These are phyloP conservation scores for Colletotrichum tamarilloi DNA, from an alignment of 2,329 filamentous ascomycete species.

Conservation along the genomic window DNA sequence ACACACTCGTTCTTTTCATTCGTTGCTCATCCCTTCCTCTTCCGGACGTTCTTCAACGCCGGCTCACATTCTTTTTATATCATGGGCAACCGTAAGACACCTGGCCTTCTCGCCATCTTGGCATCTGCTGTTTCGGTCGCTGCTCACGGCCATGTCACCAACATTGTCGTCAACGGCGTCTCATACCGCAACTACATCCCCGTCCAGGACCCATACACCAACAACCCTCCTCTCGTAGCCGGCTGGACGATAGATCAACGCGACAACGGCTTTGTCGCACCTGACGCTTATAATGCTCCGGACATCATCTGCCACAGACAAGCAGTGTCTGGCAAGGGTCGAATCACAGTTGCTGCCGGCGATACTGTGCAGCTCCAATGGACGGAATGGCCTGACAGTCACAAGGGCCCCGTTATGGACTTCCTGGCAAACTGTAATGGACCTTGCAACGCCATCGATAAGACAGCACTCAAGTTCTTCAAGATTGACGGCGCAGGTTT, in stretches of 20 bases:
- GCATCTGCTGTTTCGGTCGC: conserved; percentile 41
- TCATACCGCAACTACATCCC: conserved; percentile 55
- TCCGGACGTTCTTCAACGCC: not conserved
- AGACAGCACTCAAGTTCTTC: conserved; percentile 56
- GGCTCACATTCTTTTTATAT: conserved; percentile 3
- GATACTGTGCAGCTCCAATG: conserved; percentile 58
- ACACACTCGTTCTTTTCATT: not conserved
- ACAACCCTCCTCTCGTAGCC: conserved; percentile 33
- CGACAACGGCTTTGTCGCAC: conserved; percentile 60
- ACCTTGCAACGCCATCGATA: conserved; percentile 53
- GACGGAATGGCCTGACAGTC: conserved; percentile 60
- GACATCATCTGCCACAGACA: conserved; percentile 63
- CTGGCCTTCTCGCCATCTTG: conserved; percentile 38
- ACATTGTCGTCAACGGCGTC: conserved; percentile 56
- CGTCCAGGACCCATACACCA: conserved; percentile 23
- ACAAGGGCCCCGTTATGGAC: conserved; percentile 59
- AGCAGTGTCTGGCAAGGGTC: conserved; percentile 51
- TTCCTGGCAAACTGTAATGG: conserved; percentile 58
- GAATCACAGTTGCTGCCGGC: conserved; percentile 56
- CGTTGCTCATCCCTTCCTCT: not conserved
- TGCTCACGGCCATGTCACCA: conserved; percentile 55
- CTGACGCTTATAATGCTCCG: conserved; percentile 50
- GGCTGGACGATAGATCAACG: conserved; percentile 56
- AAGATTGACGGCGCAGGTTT: conserved; percentile 57
- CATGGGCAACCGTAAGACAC: conserved; percentile 40